Percentiles rank a stretch among this genome's conserved stretches.
These are phyloP conservation scores for Emericellopsis terricola DNA, from an alignment of 495 filamentous ascomycete genomes.

Conservation along the genomic window DNA sequence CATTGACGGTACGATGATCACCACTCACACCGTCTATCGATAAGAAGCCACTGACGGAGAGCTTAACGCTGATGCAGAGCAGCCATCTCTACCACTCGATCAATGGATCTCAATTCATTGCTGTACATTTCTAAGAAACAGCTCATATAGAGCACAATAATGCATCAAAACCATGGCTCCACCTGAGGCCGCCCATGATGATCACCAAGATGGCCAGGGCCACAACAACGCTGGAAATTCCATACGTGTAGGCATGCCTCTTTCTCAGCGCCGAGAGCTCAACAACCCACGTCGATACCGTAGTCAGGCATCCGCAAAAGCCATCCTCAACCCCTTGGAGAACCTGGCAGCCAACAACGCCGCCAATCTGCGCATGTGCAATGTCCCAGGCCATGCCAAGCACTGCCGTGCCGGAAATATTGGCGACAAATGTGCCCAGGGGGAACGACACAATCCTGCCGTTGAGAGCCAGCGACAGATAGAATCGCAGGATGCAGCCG, in stretches of 20 bases:
- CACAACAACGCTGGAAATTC: conserved; percentile 39
- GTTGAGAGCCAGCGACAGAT: conserved; percentile 50
- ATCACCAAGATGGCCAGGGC: conserved; percentile 50
- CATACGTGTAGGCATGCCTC: conserved; percentile 62
- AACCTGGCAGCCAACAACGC: conserved; percentile 54
- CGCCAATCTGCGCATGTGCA: conserved; percentile 38
- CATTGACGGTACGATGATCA: too few species aligned
- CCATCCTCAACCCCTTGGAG: conserved; percentile 75
- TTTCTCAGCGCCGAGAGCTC: conserved; percentile 56
- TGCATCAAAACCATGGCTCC: conserved; percentile 45
- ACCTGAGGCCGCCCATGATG: conserved; percentile 65
- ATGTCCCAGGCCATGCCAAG: conserved; percentile 54
- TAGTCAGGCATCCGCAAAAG: conserved; percentile 80
- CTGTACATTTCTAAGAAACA: too few species aligned
- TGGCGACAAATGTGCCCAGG: conserved; percentile 75
- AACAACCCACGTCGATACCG: conserved; percentile 79
- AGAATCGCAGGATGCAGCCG: conserved; percentile 63
- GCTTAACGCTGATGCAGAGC: too few species aligned
- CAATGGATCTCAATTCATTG: too few species aligned
- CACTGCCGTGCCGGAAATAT: conserved; percentile 52
- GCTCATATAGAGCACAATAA: conserved; percentile 20
- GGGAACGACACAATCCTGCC: conserved; percentile 51
- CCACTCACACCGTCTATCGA: too few species aligned
- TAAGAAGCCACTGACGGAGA: too few species aligned
- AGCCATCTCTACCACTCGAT: too few species aligned